Evolutionary conservation across 176 grass and related monocot genomes (phyloP).

Genomic region (Raddia guianensis): DNA sequence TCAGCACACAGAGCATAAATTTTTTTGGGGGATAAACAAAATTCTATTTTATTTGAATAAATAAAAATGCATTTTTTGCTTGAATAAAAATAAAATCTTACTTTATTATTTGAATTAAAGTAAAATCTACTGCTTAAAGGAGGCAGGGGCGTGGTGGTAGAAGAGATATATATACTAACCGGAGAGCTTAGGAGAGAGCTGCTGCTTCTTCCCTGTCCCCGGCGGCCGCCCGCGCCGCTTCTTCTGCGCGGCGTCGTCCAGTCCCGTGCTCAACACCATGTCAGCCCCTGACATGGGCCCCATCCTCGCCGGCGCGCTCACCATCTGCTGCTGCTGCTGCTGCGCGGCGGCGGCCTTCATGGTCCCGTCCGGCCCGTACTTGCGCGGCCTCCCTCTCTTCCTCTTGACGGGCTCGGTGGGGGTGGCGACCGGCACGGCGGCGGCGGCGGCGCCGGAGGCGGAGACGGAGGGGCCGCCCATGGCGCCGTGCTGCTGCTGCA

Average conservation of each 20-base stretch:
- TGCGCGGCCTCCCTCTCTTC: constrained; percentile 76
- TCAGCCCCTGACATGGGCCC: constrained; percentile 32
- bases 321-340: constrained; percentile 38
- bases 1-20: too few relatives aligned
- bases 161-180: background rate
- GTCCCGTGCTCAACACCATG: background rate
- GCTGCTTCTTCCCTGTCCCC: constrained; percentile 75
- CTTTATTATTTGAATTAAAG: too few relatives aligned
- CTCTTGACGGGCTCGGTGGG: constrained; percentile 53
- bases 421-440: background rate
- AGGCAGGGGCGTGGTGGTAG: too few relatives aligned
- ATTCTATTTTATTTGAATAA: background rate
- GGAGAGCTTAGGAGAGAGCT: constrained; percentile 48
- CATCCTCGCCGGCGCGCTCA: constrained; percentile 34
- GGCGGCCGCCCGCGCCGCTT: constrained; percentile 71
- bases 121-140: too few relatives aligned
- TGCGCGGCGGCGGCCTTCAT: constrained; percentile 30
- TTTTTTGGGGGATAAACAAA: background rate
- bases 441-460: background rate
- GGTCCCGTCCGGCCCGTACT: constrained; percentile 80
- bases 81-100: background rate
- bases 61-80: background rate
- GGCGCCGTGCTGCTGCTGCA: constrained; percentile 24
- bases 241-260: constrained; percentile 56
- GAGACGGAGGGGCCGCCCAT: constrained; percentile 9